Conservation (phyloP, 169 alveolate genomes). For the Babesia ovis region DNA sequence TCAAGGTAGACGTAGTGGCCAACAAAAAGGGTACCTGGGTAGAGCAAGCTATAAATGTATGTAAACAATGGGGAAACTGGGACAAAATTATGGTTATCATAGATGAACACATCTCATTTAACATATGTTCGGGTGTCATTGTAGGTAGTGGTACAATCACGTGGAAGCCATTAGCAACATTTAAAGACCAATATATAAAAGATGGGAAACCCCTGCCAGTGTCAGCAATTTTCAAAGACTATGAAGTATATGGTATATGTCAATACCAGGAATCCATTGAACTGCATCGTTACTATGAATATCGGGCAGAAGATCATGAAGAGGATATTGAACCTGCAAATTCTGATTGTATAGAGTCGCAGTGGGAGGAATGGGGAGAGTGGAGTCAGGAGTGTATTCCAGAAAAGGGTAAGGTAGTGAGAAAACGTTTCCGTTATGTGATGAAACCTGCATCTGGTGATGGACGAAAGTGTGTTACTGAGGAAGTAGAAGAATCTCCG, state of each 20-base stretch:
- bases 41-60: neutral
- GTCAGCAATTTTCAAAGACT: neutral
- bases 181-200: neutral
- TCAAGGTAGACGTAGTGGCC: neutral
- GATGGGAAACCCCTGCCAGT: neutral
- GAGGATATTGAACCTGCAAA: neutral
- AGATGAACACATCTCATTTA: constrained; percentile 2
- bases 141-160: neutral
- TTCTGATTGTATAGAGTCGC: constrained; percentile 39
- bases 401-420: neutral
- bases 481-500: constrained; percentile 31
- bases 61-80: neutral
- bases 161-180: neutral
- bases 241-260: constrained; percentile 18
- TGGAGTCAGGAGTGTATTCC: constrained; percentile 39
- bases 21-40: neutral
- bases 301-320: neutral
- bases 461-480: constrained; percentile 54
- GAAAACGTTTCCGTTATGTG: constrained; percentile 19
- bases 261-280: neutral
- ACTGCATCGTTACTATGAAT: neutral
- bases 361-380: constrained; percentile 53
- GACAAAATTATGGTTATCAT: constrained; percentile 1
- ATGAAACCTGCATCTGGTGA: constrained; percentile 8
- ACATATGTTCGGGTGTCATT: constrained; percentile 10